Evolutionary conservation across 352 stramenopile genomes (phyloP).

Genomic region (Phytophthora parvispora): DNA sequence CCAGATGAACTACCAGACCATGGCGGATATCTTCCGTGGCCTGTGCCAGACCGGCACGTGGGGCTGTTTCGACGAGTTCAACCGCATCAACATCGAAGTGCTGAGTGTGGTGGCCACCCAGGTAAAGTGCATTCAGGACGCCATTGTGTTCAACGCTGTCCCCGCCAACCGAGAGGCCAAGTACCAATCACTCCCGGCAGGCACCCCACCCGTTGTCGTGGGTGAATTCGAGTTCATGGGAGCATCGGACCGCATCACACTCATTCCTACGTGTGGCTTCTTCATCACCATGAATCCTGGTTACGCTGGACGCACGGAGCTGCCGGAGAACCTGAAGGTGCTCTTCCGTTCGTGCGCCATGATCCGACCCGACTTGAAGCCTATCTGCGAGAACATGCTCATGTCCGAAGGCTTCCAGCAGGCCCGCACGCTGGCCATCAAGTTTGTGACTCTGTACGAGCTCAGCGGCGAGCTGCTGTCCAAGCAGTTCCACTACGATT

Average conservation of each 20-base stretch:
- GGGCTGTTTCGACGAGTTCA: conserved; percentile 93
- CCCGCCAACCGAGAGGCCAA: conserved; percentile 96
- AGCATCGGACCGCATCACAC: conserved; percentile 82
- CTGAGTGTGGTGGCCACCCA: conserved; percentile 89
- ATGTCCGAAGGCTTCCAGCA: conserved; percentile 93
- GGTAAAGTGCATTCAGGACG: conserved; percentile 89
- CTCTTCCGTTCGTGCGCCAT: conserved; percentile 94
- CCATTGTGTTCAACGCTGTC: conserved; percentile 91
- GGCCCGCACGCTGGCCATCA: conserved; percentile 91
- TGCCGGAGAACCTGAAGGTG: conserved; percentile 93
- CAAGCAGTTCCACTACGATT: conserved; percentile 95
- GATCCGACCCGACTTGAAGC: conserved; percentile 96
- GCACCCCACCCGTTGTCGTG: conserved; percentile 93
- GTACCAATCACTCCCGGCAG: conserved; percentile 94
- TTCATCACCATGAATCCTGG: conserved; percentile 98
- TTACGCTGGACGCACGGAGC: conserved; percentile 90
- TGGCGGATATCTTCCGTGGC: conserved; percentile 91
- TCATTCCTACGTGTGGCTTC: conserved; percentile 92
- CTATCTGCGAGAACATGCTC: conserved; percentile 93
- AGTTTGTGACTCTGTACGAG: conserved; percentile 94
- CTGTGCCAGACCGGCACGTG: conserved; percentile 89
- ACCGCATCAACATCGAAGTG: conserved; percentile 92
- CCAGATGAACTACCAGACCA: conserved; percentile 93
- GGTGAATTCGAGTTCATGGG: conserved; percentile 93
- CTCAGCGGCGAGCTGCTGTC: conserved; percentile 87